Percentiles rank a stretch among this genome's conserved stretches.
Conservation (phyloP, 805 yeast species). For the Myxozyma sirexii region DNA sequence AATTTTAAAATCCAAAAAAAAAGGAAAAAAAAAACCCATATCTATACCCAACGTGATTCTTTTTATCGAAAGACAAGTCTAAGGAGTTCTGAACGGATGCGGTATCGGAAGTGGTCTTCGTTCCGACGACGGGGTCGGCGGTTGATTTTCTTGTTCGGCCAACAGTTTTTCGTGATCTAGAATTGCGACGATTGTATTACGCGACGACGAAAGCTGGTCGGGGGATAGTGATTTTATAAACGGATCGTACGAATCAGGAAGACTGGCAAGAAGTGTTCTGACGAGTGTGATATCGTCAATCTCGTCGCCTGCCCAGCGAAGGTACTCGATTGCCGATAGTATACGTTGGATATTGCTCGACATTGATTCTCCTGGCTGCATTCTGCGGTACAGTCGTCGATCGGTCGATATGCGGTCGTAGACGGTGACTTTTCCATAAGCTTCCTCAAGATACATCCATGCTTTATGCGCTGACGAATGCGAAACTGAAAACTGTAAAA, state of each 20-base stretch:
- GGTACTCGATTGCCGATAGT: slow-evolving; percentile 12
- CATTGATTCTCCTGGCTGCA: slow-evolving; percentile 2
- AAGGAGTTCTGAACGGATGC: not conserved
- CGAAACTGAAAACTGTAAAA: not conserved
- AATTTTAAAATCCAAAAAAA: not conserved
- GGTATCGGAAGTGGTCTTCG: slow-evolving; percentile 4
- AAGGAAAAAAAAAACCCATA: not conserved
- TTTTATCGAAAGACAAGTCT: not conserved
- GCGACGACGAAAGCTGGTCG: slow-evolving; percentile 11
- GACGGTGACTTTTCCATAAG: slow-evolving; percentile 14
- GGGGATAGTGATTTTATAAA: slow-evolving; percentile 3
- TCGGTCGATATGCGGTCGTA: slow-evolving; percentile 16
- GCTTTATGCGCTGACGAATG: slow-evolving; percentile 2
- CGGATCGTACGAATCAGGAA: slow-evolving; percentile 19
- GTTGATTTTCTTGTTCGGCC: not conserved
- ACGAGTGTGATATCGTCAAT: slow-evolving; percentile 12
- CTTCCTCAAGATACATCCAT: slow-evolving; percentile 12
- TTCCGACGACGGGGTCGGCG: not conserved
- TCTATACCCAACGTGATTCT: too few species aligned
- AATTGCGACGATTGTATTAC: slow-evolving; percentile 2
- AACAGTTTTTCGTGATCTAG: not conserved
- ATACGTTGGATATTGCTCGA: slow-evolving; percentile 3
- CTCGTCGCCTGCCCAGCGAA: slow-evolving; percentile 21
- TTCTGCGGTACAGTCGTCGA: slow-evolving; percentile 10
- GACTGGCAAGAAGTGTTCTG: slow-evolving; percentile 18